Evolutionary conservation across 305 asterid genomes (phyloP), one percentile per base, ranked within the genome.

Genomic region (Withania somnifera): DNA sequence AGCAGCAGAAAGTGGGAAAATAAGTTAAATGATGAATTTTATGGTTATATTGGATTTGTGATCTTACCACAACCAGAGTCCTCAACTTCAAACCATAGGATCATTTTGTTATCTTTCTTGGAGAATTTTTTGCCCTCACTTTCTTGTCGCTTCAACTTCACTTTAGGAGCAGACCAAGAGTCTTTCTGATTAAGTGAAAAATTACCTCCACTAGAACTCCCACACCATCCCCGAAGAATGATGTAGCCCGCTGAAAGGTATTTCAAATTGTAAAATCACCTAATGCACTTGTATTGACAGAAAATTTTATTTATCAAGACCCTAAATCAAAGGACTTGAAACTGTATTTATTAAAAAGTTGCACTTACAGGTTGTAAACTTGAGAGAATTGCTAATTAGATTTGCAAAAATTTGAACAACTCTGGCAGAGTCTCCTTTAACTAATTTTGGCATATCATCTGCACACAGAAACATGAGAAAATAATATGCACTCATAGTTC

Each of bases 391-490:
- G 88, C 93, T 93, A 56, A 95, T 90, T 63, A 93, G 88, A 86
- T 95, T 95, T 56, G 97, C 93, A 42, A 93, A 95, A 45, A 95
- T 90, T 85, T 95, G 98, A 83, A 95, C 93, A 84, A 93, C 90
- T 91, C 98, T 89, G 63, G 93, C 98, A 11, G 98, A 93, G 87
- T 95, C 98, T 84, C 98, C 98, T 14, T 81, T 90, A 38, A 93
- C 97, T 71, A 91, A 56, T 87, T 89, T 92, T 76, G 98, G 98
- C 94, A 95, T 95, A 82, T 95, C 97, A 85, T 95, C 98, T 95
- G 92, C 68, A 61, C 85, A 53, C 38, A 63, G 56, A 32, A 71
- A 78, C 22, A 50, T 78, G 60, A 51, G 81, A 22, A 67, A 82
- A 69, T 20, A 78, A 38, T 47, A 26, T 32, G 13, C 30, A 58